These are phyloP conservation scores for Pulveroboletus sp. DNA, from an alignment of 768 basidiomycete species.

Conservation along the genomic window DNA sequence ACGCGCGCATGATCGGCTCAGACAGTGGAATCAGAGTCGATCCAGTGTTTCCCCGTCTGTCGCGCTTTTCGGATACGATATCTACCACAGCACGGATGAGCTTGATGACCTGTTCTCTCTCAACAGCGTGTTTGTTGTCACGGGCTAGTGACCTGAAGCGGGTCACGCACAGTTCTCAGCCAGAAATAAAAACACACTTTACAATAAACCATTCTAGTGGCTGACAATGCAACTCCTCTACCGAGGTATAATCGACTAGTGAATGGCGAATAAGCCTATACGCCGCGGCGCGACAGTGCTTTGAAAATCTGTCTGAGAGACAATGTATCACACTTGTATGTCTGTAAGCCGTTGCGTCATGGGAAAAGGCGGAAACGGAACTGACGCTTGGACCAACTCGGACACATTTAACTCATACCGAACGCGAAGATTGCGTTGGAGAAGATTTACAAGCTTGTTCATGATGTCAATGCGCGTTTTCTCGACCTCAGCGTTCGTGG, in stretches of 20 bases:
- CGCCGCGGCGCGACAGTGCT: constrained; percentile 73
- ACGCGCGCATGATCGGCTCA: constrained; percentile 76
- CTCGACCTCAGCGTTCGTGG: constrained; percentile 42
- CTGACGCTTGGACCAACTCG: constrained; percentile 77
- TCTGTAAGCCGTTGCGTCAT: constrained; percentile 9
- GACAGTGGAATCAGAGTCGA: constrained; percentile 59
- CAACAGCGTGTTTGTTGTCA: constrained; percentile 77
- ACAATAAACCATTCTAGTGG: constrained; percentile 89
- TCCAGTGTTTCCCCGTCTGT: constrained; percentile 38
- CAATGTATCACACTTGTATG: constrained; percentile 70
- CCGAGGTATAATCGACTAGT: constrained; percentile 70
- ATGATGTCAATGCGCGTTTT: constrained; percentile 61
- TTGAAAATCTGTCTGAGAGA: constrained; percentile 71
- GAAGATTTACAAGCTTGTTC: constrained; percentile 57
- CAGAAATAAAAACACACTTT: constrained; percentile 49
- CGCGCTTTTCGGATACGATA: constrained; percentile 60
- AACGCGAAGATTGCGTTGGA: constrained; percentile 72
- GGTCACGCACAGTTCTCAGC: constrained; percentile 1
- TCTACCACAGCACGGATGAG: constrained; percentile 82
- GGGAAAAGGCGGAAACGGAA: constrained; percentile 5
- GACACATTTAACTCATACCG: constrained; percentile 69
- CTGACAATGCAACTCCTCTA: constrained; percentile 58
- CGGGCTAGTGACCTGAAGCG: constrained; percentile 70
- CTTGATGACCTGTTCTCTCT: constrained; percentile 91
- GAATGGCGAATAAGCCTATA: constrained; percentile 83